Conservation (phyloP, 805 yeast genomes). For the Metschnikowia gruessii region DNA sequence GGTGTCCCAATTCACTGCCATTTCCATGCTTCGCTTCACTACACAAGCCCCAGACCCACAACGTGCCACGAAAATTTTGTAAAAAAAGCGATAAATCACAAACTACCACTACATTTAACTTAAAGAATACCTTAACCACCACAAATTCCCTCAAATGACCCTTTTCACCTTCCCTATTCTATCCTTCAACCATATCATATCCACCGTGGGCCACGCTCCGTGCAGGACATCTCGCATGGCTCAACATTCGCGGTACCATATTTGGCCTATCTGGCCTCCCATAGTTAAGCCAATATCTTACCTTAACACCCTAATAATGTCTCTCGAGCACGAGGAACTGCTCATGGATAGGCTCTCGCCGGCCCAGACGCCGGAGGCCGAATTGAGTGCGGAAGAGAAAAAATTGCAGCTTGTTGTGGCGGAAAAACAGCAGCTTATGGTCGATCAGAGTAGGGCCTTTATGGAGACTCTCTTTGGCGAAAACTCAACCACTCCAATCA, state of each 20-base stretch:
- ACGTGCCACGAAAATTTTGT: too few species aligned
- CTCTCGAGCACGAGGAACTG: constrained; percentile 31
- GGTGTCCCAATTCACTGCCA: too few species aligned
- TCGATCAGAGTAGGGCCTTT: constrained; percentile 32
- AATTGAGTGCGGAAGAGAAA: constrained; percentile 24
- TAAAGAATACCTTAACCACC: too few species aligned
- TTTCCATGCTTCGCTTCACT: too few species aligned
- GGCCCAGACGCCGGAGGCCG: constrained; percentile 9
- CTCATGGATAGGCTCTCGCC: constrained; percentile 31
- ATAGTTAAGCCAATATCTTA: neutral
- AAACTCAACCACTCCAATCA: constrained; percentile 39
- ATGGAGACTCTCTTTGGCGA: constrained; percentile 34
- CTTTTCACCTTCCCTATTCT: too few species aligned
- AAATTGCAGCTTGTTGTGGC: constrained; percentile 25
- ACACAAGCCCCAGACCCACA: too few species aligned
- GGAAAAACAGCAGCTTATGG: constrained; percentile 32
- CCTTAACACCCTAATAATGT: constrained; percentile 13
- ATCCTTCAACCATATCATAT: too few species aligned
- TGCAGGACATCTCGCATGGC: neutral
- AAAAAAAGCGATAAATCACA: too few species aligned
- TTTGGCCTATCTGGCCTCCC: neutral
- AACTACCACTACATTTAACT: too few species aligned
- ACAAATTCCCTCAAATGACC: too few species aligned
- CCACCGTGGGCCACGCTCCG: neutral
- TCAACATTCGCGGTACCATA: neutral